Evolutionary conservation across 768 basidiomycete species (phyloP), one percentile per base, ranked within the genome.

Genomic region (Lentinula sp.): DNA sequence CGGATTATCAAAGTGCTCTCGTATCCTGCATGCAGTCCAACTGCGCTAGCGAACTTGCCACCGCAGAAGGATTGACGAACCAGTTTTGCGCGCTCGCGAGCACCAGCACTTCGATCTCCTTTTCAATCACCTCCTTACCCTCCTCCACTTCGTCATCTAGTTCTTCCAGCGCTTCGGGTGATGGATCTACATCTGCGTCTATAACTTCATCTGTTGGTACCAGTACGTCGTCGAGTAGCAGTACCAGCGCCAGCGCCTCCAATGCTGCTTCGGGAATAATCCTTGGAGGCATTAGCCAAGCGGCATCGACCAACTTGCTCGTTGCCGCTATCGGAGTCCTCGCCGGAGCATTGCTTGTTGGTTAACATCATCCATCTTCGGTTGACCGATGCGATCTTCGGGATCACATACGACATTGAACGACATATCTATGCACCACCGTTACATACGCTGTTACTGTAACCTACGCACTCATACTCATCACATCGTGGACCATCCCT

Each of bases 81-180:
- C n/a, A 56, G n/a, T 56, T 56, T 12, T 56, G 55, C 55, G 55
- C 55, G 0, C 55, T 56, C 39, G 55, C 55, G 10, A 56, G 55
- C 41, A n/a, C 55, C 1, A 56, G 55, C 28, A 56, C 55, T 3
- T 56, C 55, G 6, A 41, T 56, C 7, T 56, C 55, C 20, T 56
- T 56, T 28, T 43, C 41, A 42, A 43, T 56, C 16, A 56, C 55
- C 15, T 41, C 55, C 20, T 28, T 56, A 43, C 28, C 37, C 16
- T 41, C 41, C 6, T 56, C 55, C 16, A 23, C 20, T 3, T 56
- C 55, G 2, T 43, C 55, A 8, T 56, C 55, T 15, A 23, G 7
- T 41, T 56, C 55, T 12, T 28, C 37, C 28, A 28, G 35, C 23
- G 39, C 55, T 0, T 15, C 20, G 23, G 6, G 5, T 28, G 5